Conservation (phyloP, 1,284 basidiomycete genomes). For the Trametes pubescens region DNA sequence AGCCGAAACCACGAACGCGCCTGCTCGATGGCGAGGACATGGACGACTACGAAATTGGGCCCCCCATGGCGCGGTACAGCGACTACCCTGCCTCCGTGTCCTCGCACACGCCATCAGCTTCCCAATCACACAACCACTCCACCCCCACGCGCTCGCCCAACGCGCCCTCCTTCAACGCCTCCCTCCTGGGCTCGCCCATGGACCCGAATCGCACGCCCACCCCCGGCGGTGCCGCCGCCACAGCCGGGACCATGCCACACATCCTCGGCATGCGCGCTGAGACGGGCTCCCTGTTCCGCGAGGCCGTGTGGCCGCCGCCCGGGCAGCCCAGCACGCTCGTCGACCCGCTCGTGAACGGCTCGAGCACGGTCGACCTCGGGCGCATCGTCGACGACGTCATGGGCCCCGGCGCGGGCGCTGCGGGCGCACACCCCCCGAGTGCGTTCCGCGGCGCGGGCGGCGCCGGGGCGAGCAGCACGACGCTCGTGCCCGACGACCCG, state of each 20-base stretch:
- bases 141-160: slow-evolving; percentile 25
- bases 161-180: slow-evolving; percentile 20
- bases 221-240: slow-evolving; percentile 14
- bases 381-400: slow-evolving; percentile 61
- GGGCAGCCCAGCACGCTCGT: slow-evolving; percentile 48
- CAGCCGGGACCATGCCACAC: slow-evolving; percentile 44
- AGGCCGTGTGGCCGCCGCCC: slow-evolving; percentile 59
- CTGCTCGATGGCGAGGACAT: slow-evolving; percentile 57
- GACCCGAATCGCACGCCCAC: slow-evolving; percentile 31
- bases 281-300: slow-evolving; percentile 58
- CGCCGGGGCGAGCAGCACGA: slow-evolving; percentile 26
- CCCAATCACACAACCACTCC: slow-evolving; percentile 7
- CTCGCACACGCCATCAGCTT: slow-evolving; percentile 17
- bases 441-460: slow-evolving; percentile 19
- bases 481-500: slow-evolving; percentile 30
- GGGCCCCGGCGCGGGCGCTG: slow-evolving; percentile 46
- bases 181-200: slow-evolving; percentile 24
- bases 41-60: slow-evolving; percentile 47
- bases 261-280: slow-evolving; percentile 53
- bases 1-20: slow-evolving; percentile 47
- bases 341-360: slow-evolving; percentile 51
- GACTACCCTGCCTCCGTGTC: slow-evolving; percentile 44
- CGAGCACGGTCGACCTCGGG: slow-evolving; percentile 48
- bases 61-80: slow-evolving; percentile 41
- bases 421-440: slow-evolving; percentile 5